Percentiles rank a stretch among this genome's conserved stretches.
phyloP scores from a whole-genome alignment of 1,139 yeast species.

The Zygosaccharomyces sapae region DNA sequence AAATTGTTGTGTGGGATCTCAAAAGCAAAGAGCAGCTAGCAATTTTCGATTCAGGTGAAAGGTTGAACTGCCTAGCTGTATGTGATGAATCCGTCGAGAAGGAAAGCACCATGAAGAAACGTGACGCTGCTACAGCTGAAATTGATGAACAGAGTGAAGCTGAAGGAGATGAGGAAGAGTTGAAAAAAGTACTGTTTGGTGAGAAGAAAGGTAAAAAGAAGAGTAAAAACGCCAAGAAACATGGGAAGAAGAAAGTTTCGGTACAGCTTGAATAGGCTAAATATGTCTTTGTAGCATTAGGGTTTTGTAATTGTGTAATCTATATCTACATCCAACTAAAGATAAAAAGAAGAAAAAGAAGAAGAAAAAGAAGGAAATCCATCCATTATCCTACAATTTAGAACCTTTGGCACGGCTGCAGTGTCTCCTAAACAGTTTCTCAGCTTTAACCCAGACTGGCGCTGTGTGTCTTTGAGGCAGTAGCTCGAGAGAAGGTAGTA shows the following conservation, averaged over 20 bases:
- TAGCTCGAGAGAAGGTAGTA: conserved; percentile 81
- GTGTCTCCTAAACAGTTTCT: conserved; percentile 74
- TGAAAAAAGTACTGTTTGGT: conserved; percentile 42
- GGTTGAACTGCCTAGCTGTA: conserved; percentile 79
- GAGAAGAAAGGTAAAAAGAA: conserved; percentile 38
- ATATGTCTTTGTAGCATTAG: neutral
- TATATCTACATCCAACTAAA: conserved; percentile 8
- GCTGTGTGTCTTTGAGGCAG: conserved; percentile 76
- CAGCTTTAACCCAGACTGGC: conserved; percentile 90
- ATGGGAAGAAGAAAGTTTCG: conserved; percentile 44
- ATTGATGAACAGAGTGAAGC: conserved; percentile 41
- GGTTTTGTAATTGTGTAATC: conserved; percentile 6
- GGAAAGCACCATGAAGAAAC: conserved; percentile 64
- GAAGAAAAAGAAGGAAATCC: too few species aligned
- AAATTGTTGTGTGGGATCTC: conserved; percentile 85
- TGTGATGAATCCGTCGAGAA: conserved; percentile 79
- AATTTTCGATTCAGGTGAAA: conserved; percentile 86
- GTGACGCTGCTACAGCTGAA: conserved; percentile 60
- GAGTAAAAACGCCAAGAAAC: conserved; percentile 45
- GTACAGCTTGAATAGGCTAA: conserved; percentile 49
- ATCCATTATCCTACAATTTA: conserved; percentile 31
- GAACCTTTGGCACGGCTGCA: conserved; percentile 57
- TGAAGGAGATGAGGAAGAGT: conserved; percentile 42
- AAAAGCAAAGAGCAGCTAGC: conserved; percentile 71
- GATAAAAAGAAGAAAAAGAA: neutral